phyloP scores from a whole-genome alignment of 2,329 filamentous ascomycete genomes.

The Paecilomyces dactylethromorphus region DNA sequence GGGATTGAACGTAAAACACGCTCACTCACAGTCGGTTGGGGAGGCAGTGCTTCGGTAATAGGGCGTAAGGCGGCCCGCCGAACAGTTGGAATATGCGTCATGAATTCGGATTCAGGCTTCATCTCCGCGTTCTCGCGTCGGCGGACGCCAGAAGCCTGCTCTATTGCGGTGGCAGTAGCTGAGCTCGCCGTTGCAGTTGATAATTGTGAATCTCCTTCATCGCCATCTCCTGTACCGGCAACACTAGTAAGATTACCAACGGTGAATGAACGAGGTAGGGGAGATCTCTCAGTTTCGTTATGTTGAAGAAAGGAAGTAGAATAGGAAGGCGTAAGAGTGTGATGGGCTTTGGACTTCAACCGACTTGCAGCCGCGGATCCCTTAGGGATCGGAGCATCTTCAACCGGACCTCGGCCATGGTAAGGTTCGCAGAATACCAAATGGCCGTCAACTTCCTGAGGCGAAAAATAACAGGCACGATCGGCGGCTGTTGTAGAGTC shows the following conservation, averaged over 20 bases:
- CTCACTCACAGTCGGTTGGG: conserved; percentile 60
- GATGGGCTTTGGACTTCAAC: conserved; percentile 20
- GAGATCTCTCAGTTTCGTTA: conserved; percentile 26
- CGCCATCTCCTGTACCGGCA: conserved; percentile 13
- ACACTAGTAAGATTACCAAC: conserved; percentile 29
- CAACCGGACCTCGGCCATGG: conserved; percentile 55
- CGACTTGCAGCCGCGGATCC: conserved; percentile 21
- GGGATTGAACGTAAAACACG: conserved; percentile 60
- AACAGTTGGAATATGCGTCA: conserved; percentile 59
- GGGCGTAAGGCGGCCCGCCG: conserved; percentile 60
- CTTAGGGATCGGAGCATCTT: conserved; percentile 58
- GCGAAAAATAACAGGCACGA: conserved; percentile 61
- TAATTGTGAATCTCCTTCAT: conserved; percentile 26
- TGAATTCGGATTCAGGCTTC: conserved; percentile 39
- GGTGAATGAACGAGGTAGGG: conserved; percentile 34
- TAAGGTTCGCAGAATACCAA: conserved; percentile 67
- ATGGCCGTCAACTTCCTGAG: conserved; percentile 64
- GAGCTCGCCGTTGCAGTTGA: conserved; percentile 37
- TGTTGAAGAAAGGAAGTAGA: conserved; percentile 27
- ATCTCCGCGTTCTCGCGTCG: conserved; percentile 21
- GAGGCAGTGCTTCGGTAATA: conserved; percentile 63
- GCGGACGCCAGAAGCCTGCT: conserved; percentile 14
- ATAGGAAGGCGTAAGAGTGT: conserved; percentile 29
- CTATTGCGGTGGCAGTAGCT: conserved; percentile 28
- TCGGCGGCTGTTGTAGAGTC: conserved; percentile 67